Percentiles rank a stretch among this genome's conserved stretches.
Evolutionary conservation across 2,329 filamentous ascomycete species (phyloP).

Genomic region (Cryphonectria naterciae): DNA sequence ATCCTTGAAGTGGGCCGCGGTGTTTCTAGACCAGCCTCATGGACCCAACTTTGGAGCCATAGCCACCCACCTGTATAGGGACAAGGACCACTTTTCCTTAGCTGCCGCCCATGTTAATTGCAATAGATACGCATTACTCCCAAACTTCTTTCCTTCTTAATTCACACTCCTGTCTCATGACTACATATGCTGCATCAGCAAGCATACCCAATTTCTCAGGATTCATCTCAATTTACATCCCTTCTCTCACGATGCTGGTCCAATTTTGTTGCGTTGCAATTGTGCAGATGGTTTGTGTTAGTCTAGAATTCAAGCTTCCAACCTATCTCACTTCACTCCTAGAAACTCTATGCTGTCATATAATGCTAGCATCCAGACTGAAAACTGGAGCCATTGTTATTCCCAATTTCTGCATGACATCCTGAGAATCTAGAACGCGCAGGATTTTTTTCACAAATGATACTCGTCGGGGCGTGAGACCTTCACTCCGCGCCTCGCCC

Average conservation of each 20-base stretch:
- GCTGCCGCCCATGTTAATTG: background rate
- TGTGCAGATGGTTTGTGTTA: background rate
- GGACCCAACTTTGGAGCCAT: background rate
- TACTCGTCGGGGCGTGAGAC: constrained; percentile 36
- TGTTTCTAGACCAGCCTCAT: background rate
- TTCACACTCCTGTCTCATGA: too few species aligned
- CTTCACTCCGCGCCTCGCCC: constrained; percentile 36
- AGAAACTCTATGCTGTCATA: background rate
- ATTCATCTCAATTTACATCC: background rate
- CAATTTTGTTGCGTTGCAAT: background rate
- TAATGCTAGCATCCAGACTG: background rate
- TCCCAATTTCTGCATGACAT: background rate
- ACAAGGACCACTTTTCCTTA: background rate
- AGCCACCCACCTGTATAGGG: background rate
- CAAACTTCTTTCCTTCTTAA: too few species aligned
- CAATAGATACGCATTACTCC: too few species aligned
- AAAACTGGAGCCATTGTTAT: background rate
- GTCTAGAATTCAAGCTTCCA: background rate
- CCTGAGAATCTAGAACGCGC: background rate
- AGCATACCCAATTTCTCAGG: background rate
- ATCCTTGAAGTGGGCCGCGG: background rate
- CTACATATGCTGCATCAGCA: too few species aligned
- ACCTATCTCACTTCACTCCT: too few species aligned
- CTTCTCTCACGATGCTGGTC: background rate
- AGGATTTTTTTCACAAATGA: constrained; percentile 33